These are phyloP conservation scores for Bruguiera parviflora DNA, from an alignment of 345 rosid genomes.

Conservation along the genomic window DNA sequence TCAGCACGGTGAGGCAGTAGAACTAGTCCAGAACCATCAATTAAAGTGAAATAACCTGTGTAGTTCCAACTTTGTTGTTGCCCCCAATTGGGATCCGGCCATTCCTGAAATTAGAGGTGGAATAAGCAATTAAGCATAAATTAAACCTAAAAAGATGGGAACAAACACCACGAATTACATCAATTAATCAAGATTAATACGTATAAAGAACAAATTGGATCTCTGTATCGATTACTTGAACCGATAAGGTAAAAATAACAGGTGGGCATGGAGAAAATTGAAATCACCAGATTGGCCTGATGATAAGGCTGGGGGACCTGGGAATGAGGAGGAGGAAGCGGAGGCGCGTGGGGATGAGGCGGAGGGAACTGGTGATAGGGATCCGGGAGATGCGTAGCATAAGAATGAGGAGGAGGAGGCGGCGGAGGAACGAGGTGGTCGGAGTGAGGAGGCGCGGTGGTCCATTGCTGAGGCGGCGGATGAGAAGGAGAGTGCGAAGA, in stretches of 20 bases:
- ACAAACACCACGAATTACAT: not conserved
- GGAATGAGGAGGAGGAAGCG: slow-evolving; percentile 26
- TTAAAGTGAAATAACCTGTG: slow-evolving; percentile 32
- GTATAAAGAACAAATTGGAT: not conserved
- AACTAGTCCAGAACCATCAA: not conserved
- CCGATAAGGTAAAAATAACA: not conserved
- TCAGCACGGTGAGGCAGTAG: too few relatives aligned
- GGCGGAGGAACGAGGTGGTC: slow-evolving; percentile 23
- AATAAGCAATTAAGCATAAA: not conserved
- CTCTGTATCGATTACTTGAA: not conserved
- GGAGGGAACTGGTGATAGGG: slow-evolving; percentile 26
- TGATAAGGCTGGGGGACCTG: slow-evolving; percentile 33
- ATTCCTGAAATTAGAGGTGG: slow-evolving; percentile 47
- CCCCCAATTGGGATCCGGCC: slow-evolving; percentile 61
- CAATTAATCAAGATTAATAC: not conserved
- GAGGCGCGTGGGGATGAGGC: slow-evolving; percentile 28
- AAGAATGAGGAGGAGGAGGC: slow-evolving; percentile 37
- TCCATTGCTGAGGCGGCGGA: slow-evolving; percentile 55
- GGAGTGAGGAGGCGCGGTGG: slow-evolving; percentile 28
- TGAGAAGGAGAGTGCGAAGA: slow-evolving; percentile 46
- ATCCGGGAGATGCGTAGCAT: slow-evolving; percentile 11
- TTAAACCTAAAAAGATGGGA: not conserved
- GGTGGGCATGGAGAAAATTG: not conserved
- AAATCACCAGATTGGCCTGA: slow-evolving; percentile 41
- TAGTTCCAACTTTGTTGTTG: slow-evolving; percentile 60